Percentiles rank a stretch among this genome's conserved stretches.
phyloP scores from a whole-genome alignment of 495 filamentous ascomycete species.

The Penicillium riverlandense region DNA sequence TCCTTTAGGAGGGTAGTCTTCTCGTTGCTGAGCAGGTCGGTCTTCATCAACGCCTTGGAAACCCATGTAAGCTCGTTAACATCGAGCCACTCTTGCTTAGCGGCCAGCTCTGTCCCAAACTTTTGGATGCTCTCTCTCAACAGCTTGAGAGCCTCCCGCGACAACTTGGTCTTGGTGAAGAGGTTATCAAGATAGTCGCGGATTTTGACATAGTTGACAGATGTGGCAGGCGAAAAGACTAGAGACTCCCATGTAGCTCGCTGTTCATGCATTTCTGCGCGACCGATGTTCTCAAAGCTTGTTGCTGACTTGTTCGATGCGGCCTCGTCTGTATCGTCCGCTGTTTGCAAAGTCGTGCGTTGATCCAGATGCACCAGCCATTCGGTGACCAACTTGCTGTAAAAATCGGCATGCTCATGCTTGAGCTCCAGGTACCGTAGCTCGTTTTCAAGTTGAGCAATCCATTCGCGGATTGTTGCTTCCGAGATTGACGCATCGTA shows the following conservation, averaged over 20 bases:
- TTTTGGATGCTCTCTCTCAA: conserved; percentile 34
- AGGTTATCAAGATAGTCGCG: conserved; percentile 43
- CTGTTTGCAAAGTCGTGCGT: neutral
- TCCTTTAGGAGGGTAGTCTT: conserved; percentile 52
- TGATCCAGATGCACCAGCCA: conserved; percentile 43
- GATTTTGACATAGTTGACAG: conserved; percentile 40
- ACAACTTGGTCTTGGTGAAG: conserved; percentile 36
- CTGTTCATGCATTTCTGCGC: conserved; percentile 44
- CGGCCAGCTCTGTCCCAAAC: conserved; percentile 37
- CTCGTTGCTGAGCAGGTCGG: conserved; percentile 52
- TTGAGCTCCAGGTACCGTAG: conserved; percentile 45
- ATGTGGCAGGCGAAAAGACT: conserved; percentile 43
- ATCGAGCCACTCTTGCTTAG: conserved; percentile 25
- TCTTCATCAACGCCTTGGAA: conserved; percentile 45
- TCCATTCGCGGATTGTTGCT: conserved; percentile 37
- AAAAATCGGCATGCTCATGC: conserved; percentile 55
- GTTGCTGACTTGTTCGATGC: conserved; percentile 1
- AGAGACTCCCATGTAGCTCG: conserved; percentile 47
- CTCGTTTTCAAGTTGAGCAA: conserved; percentile 40
- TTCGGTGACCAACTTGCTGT: conserved; percentile 55
- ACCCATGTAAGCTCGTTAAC: conserved; percentile 38
- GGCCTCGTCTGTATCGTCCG: conserved; percentile 2
- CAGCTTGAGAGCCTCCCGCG: conserved; percentile 33
- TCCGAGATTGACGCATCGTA: conserved; percentile 51
- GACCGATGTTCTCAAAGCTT: conserved; percentile 30